These are phyloP conservation scores for Hermanozyma aechmeae DNA, from an alignment of 805 yeast species.

Conservation along the genomic window DNA sequence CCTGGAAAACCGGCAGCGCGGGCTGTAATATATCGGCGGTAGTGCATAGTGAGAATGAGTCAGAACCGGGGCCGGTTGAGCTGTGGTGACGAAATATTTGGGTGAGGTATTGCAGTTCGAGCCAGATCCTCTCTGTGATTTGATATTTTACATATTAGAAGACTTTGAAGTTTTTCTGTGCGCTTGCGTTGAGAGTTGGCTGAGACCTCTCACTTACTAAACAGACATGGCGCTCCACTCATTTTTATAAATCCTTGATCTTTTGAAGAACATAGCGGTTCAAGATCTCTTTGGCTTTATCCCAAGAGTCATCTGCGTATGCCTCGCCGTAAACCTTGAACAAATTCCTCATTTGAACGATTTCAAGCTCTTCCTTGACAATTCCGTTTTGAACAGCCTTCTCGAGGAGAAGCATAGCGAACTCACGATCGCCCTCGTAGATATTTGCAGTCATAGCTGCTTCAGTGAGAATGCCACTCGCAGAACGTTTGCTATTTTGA, in stretches of 20 bases:
- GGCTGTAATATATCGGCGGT: not conserved
- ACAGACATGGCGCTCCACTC: no score
- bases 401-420: constrained; percentile 42
- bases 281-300: constrained; percentile 20
- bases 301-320: constrained; percentile 26
- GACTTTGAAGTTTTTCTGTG: no score
- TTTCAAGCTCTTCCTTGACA: constrained; percentile 31
- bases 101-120: no score
- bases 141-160: no score
- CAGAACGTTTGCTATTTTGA: constrained; percentile 23
- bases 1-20: not conserved
- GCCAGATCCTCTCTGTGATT: no score
- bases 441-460: constrained; percentile 35
- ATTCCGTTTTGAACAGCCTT: constrained; percentile 31
- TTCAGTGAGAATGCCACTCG: constrained; percentile 37
- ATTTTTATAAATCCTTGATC: no score
- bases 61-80: no score
- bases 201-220: no score
- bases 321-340: constrained; percentile 47
- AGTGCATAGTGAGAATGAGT: no score
- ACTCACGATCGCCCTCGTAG: constrained; percentile 40
- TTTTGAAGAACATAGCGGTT: constrained; percentile 15
- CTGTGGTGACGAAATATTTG: no score
- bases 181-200: no score
- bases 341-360: constrained; percentile 28